A percentile compares a stretch with the other conserved stretches of the same genome.
These are phyloP conservation scores for Neurospora africana DNA, from an alignment of 495 filamentous ascomycete species.

Conservation along the genomic window DNA sequence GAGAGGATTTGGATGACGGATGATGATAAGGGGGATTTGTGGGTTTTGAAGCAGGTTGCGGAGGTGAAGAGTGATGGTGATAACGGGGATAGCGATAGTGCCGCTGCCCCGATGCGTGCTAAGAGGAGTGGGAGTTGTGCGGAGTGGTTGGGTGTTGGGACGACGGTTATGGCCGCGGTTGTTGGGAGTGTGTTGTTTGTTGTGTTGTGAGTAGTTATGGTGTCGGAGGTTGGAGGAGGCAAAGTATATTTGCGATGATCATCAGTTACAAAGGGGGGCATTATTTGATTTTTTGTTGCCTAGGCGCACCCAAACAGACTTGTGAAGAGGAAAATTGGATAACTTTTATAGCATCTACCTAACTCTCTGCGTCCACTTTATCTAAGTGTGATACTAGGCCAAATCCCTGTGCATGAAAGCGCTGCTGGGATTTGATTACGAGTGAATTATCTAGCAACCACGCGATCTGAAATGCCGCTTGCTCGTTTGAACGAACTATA, in stretches of 20 bases:
- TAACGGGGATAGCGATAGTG: not conserved
- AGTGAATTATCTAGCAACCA: too few species aligned
- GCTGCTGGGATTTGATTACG: too few species aligned
- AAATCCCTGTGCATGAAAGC: too few species aligned
- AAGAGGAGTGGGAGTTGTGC: not conserved
- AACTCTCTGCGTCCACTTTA: not conserved
- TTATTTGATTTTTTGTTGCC: not conserved
- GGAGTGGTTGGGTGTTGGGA: slow-evolving; percentile 3
- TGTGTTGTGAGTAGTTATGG: not conserved
- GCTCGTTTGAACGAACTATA: too few species aligned
- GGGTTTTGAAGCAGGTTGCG: slow-evolving; percentile 28
- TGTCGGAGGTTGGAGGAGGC: not conserved
- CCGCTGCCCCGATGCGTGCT: not conserved
- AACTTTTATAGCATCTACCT: not conserved
- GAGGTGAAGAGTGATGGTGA: not conserved
- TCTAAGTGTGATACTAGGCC: too few species aligned
- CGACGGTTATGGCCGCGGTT: slow-evolving; percentile 2
- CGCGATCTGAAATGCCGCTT: too few species aligned
- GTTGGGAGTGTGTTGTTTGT: slow-evolving; percentile 4
- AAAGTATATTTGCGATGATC: not conserved
- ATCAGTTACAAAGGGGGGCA: not conserved
- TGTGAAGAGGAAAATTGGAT: not conserved
- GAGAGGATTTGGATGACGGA: slow-evolving; percentile 46
- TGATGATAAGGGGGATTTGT: slow-evolving; percentile 49
- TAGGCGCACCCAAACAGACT: not conserved